These are phyloP conservation scores for Erodium trifolium DNA, from an alignment of 441 rosid species.

Conservation along the genomic window DNA sequence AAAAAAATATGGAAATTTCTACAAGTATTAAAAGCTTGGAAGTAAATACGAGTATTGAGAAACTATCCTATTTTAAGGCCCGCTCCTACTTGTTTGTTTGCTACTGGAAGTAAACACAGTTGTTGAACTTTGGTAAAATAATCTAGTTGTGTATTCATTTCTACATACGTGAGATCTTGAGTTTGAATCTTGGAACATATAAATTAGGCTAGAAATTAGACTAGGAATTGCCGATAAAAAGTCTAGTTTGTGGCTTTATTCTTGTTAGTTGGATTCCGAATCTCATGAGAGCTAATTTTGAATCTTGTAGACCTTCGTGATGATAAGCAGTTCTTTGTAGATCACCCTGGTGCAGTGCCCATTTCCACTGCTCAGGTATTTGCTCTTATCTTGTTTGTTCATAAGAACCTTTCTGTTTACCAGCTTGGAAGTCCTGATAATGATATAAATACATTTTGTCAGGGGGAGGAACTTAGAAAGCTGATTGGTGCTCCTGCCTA, in stretches of 20 bases:
- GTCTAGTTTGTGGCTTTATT: background rate
- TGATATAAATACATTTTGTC: background rate
- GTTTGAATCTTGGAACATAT: too few relatives aligned
- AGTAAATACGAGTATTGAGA: too few relatives aligned
- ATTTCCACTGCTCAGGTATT: slow-evolving; percentile 73
- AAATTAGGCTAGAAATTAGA: too few relatives aligned
- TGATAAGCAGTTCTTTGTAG: slow-evolving; percentile 61
- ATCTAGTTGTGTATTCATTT: background rate
- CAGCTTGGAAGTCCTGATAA: background rate
- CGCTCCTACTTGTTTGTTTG: too few relatives aligned
- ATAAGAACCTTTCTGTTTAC: slow-evolving; percentile 8
- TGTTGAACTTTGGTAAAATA: background rate
- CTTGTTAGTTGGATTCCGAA: background rate
- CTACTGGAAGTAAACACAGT: background rate
- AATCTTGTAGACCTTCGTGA: slow-evolving; percentile 71
- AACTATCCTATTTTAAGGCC: too few relatives aligned
- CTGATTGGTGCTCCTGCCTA: slow-evolving; percentile 67
- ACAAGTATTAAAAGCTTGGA: too few relatives aligned
- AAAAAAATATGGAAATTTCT: too few relatives aligned
- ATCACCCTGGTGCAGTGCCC: slow-evolving; percentile 85
- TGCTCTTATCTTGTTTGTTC: slow-evolving; percentile 10
- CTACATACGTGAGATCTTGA: too few relatives aligned
- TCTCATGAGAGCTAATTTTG: slow-evolving; percentile 14
- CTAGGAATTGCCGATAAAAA: too few relatives aligned
- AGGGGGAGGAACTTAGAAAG: slow-evolving; percentile 90